Evolutionary conservation across 352 stramenopile genomes (phyloP), one percentile per base, ranked within the genome.

Genomic region (Blastocystis sp.): DNA sequence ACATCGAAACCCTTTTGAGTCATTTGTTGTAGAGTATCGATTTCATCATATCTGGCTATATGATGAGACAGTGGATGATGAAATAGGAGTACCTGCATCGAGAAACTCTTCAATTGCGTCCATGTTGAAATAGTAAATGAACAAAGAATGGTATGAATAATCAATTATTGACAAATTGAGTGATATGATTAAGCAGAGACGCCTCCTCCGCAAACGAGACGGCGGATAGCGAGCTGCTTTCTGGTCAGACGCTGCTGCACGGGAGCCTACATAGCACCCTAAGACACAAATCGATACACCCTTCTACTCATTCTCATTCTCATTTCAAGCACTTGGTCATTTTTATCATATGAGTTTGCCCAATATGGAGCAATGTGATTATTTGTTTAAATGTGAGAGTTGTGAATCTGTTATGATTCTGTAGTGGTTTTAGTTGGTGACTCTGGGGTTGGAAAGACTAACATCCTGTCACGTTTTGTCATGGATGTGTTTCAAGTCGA

Each of bases 161-260:
- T n/a, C n/a, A n/a, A n/a, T n/a, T n/a, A n/a, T n/a, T n/a, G n/a
- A n/a, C n/a, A n/a, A n/a, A n/a, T n/a, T n/a, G n/a, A n/a, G n/a
- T n/a, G n/a, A n/a, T n/a, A n/a, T n/a, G n/a, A n/a, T n/a, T 64
- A 67, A 42, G 57, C 57, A 67, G 57, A 67, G 14, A 67, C 57
- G 32, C 57, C 57, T 67, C 57, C 57, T 42, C 57, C 57, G n/a
- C 24, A 34, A 18, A 42, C 24, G 21, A 67, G 57, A 42, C 57
- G 32, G 57, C 57, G 24, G 32, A 34, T 34, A 24, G 57, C 57
- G 21, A 67, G 24, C 38, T 67, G 57, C n/a, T n/a, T n/a, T n/a
- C n/a, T n/a, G n/a, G n/a, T n/a, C n/a, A n/a, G n/a, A n/a, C n/a
- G n/a, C n/a, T n/a, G n/a, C n/a, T n/a, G n/a, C n/a, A n/a, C n/a